These are phyloP conservation scores for Wickerhamomyces sp. DNA, from an alignment of 1,139 yeast genomes.

Conservation along the genomic window DNA sequence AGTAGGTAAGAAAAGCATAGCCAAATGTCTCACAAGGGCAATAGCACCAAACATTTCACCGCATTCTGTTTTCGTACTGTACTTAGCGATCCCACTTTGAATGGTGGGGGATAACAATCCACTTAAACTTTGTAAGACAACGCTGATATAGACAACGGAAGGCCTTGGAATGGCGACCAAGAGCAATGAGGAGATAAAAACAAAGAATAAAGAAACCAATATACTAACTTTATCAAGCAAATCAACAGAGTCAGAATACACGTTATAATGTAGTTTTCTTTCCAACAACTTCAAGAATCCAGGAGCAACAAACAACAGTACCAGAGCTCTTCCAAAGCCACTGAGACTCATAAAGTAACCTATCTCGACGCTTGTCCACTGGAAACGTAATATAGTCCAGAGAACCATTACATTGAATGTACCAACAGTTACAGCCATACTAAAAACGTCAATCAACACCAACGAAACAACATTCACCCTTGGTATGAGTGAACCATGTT, in stretches of 20 bases:
- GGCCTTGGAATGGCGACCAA: conserved; percentile 20
- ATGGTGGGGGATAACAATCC: conserved; percentile 39
- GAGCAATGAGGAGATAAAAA: conserved; percentile 25
- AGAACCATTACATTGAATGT: conserved; percentile 41
- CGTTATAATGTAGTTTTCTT: conserved; percentile 11
- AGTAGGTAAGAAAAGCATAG: conserved; percentile 37
- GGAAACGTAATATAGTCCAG: conserved; percentile 47
- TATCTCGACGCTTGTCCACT: conserved; percentile 52
- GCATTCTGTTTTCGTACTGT: conserved; percentile 38
- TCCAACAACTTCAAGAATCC: conserved; percentile 30
- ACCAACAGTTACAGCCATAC: conserved; percentile 24
- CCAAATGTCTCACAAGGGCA: conserved; percentile 39
- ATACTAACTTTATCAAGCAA: conserved; percentile 34
- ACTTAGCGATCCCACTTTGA: conserved; percentile 42
- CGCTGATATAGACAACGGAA: conserved; percentile 13
- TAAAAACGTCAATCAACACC: conserved; percentile 27
- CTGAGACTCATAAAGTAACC: conserved; percentile 50
- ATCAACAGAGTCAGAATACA: conserved; percentile 30
- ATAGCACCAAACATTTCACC: conserved; percentile 54
- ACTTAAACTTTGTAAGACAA: conserved; percentile 33
- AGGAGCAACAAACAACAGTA: conserved; percentile 37
- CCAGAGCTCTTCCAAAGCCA: conserved; percentile 39
- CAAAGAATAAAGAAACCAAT: conserved; percentile 24
- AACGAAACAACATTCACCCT: conserved; percentile 35
- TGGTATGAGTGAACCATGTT: conserved; percentile 17